phyloP scores from a whole-genome alignment of 352 stramenopile genomes.

The Globisporangium canariense region DNA sequence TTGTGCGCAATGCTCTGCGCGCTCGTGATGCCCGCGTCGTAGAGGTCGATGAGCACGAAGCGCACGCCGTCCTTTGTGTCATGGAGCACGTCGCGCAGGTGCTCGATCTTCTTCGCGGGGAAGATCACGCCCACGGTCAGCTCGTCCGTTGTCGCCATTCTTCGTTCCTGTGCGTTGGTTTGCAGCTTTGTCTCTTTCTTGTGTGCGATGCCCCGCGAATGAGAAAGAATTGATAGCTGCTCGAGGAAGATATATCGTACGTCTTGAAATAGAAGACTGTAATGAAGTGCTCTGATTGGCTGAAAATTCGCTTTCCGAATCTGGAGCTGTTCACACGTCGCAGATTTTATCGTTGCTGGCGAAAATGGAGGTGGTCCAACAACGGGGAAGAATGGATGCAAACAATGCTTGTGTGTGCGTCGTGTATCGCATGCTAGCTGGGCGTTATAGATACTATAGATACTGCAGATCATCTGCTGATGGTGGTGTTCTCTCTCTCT shows the following conservation, averaged over 20 bases:
- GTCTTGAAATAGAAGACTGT: slow-evolving; percentile 6
- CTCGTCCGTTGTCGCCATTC: slow-evolving; percentile 17
- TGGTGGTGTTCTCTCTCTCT: not conserved
- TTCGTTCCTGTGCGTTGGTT: not conserved
- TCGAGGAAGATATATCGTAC: not conserved
- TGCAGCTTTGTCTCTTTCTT: not conserved
- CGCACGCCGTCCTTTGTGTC: slow-evolving; percentile 40
- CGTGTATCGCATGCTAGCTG: not conserved
- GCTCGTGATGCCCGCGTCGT: slow-evolving; percentile 29
- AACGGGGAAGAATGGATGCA: slow-evolving; percentile 4
- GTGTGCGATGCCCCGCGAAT: no score
- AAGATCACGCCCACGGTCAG: slow-evolving; percentile 78
- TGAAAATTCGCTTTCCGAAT: not conserved
- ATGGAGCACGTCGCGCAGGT: slow-evolving; percentile 61
- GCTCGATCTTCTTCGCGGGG: slow-evolving; percentile 79
- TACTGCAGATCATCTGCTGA: not conserved
- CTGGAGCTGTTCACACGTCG: slow-evolving; percentile 9
- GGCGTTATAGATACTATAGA: not conserved
- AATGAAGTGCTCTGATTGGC: not conserved
- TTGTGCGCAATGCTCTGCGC: slow-evolving; percentile 31
- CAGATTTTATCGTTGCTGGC: not conserved
- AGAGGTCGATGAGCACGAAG: slow-evolving; percentile 77
- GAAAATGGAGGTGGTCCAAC: not conserved
- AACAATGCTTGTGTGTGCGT: slow-evolving; percentile 1
- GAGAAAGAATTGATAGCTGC: no score